A percentile compares a stretch with the other conserved stretches of the same genome.
Conservation (phyloP, 179 eudicot genomes). For the Actinidia chinensis region DNA sequence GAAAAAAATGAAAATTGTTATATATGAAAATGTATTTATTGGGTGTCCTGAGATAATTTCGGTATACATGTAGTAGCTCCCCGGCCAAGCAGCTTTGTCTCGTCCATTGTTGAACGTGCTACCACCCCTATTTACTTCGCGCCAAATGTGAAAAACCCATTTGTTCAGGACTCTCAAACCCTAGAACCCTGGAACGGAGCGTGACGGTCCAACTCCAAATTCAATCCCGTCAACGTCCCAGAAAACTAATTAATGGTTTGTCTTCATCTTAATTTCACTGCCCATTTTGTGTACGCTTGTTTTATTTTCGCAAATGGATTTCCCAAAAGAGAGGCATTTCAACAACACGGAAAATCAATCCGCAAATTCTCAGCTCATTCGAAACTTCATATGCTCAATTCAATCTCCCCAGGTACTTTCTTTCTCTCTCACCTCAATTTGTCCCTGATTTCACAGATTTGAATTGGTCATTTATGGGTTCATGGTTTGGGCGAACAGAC, state of each 20-base stretch:
- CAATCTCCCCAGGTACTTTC: constrained; percentile 16
- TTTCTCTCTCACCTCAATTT: not conserved
- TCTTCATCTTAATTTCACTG: not conserved
- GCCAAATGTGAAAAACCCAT: not conserved
- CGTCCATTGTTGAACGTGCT: too few species aligned
- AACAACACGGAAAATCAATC: not conserved
- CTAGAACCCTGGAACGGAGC: not conserved
- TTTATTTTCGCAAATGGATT: not conserved
- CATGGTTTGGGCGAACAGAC: not conserved
- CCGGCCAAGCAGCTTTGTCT: too few species aligned
- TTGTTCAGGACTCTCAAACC: not conserved
- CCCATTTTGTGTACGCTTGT: not conserved
- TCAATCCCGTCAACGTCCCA: not conserved
- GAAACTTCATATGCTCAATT: constrained; percentile 9
- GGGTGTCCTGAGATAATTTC: too few species aligned
- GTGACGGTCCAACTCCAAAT: not conserved
- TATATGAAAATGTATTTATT: too few species aligned
- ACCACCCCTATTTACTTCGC: not conserved
- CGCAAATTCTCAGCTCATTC: constrained; percentile 1
- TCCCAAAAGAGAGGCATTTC: not conserved
- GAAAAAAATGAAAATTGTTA: too few species aligned
- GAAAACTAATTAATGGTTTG: not conserved
- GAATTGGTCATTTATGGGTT: not conserved
- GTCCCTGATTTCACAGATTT: not conserved
- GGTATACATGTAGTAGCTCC: too few species aligned